Conservation (phyloP, 129 eudicot genomes). For the Calendula officinalis region DNA sequence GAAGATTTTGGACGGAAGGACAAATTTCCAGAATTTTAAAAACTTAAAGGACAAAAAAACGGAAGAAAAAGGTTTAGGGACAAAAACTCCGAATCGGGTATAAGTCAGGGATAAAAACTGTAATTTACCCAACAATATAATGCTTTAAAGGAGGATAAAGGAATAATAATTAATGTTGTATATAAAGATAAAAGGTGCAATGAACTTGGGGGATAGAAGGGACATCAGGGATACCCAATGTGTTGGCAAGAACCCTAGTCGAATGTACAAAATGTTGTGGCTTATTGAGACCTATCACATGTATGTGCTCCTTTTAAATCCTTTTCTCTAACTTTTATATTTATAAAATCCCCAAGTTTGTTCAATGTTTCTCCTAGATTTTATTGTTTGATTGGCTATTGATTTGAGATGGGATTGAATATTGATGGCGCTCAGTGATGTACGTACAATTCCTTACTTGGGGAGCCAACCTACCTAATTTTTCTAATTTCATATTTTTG, state of each 20-base stretch:
- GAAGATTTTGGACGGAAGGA: too few relatives aligned
- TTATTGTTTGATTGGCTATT: constrained; percentile 22
- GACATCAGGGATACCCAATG: constrained; percentile 16
- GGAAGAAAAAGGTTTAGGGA: too few relatives aligned
- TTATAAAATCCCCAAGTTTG: constrained; percentile 8
- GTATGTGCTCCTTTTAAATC: constrained; percentile 20
- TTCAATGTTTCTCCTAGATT: constrained; percentile 34
- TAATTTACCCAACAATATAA: too few relatives aligned
- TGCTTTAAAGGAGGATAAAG: constrained; percentile 1
- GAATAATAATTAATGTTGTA: constrained; percentile 16
- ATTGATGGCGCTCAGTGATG: constrained; percentile 22
- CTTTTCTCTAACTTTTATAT: constrained; percentile 20
- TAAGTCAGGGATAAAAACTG: too few relatives aligned
- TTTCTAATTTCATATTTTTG: neutral
- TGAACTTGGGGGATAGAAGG: constrained; percentile 34
- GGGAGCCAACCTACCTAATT: constrained; percentile 11
- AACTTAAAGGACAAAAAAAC: too few relatives aligned
- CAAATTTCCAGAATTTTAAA: too few relatives aligned
- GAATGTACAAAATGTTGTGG: constrained; percentile 23
- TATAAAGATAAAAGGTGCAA: constrained; percentile 24
- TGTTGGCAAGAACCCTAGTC: constrained; percentile 30
- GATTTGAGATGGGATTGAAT: constrained; percentile 10
- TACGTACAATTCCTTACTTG: constrained; percentile 21
- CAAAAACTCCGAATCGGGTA: too few relatives aligned
- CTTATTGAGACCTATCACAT: constrained; percentile 34